Conservation (phyloP, 345 rosid genomes). For the Hibiscus trionum region DNA sequence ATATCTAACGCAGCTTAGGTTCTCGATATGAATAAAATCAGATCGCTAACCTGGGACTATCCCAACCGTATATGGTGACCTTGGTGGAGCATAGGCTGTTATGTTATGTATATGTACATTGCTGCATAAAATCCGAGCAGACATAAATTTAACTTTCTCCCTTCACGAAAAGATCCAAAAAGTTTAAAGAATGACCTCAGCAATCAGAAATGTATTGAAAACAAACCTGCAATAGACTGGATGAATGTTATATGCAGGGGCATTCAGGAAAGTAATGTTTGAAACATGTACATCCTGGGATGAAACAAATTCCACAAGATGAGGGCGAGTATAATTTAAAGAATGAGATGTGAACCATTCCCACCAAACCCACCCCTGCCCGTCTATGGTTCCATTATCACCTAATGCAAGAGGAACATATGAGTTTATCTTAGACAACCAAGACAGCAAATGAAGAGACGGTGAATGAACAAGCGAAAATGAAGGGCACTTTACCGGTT, state of each 20-base stretch:
- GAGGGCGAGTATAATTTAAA: not conserved
- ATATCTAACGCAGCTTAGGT: not conserved
- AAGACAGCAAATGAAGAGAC: not conserved
- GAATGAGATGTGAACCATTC: not conserved
- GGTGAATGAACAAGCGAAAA: not conserved
- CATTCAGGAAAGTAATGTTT: not conserved
- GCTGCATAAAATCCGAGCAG: not conserved
- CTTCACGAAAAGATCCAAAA: not conserved
- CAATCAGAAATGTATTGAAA: not conserved
- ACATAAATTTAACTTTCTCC: not conserved
- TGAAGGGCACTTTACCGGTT: not conserved
- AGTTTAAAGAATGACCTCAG: not conserved
- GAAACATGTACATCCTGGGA: not conserved
- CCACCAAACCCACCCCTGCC: not conserved
- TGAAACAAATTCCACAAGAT: not conserved
- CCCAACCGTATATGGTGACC: not conserved
- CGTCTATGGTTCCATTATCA: not conserved
- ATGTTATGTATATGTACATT: not conserved
- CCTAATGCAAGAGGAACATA: not conserved
- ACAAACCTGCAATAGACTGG: not conserved
- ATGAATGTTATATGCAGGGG: not conserved
- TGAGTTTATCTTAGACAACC: not conserved
- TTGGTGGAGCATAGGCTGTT: not conserved
- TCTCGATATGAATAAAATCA: not conserved
- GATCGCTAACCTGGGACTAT: not conserved